Base-by-base conservation (phyloP, 495 filamentous ascomycete species). In the Pyrenula aspistea region DNA sequence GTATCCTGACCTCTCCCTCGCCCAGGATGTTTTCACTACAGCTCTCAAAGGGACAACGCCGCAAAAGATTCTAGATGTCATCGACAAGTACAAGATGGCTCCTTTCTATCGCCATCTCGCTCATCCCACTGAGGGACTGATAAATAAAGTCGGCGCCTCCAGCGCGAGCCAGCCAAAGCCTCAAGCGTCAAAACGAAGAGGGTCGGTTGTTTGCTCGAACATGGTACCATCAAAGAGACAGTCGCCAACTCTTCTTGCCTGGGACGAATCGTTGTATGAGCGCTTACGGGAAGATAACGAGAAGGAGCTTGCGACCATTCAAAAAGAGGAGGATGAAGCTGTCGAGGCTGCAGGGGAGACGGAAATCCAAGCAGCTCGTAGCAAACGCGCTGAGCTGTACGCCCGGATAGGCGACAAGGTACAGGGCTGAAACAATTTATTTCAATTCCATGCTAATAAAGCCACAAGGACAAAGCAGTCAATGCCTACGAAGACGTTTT, bases 11-110 rank as follows among this genome's bases (percentile, higher is more conserved):
- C 87, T 98, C 67, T 77, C 86, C 63, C 83, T 98, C 67, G 84
- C 93, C 62, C 94, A 97, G 78, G 84, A 95, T 73, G 91, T 98
- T 75, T 98, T 98, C 80, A 89, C 88, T 68, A 79, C 96, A 74
- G 91, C 89, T 63, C 73, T 81, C 56, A 85, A 85, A 68, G 83
- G 95, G 71, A 70, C 81, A 11, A 84, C 89, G 22, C 74, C 90
- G 66, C 87, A 91, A 72, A 82, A 83, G 62, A 79, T 98, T 55
- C 90, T 95, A 79, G 84, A 95, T 83, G 94, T 83, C 63, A 96
- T 98, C 73, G 75, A 71, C 56, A 89, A 95, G 70, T 77, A 93
- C 65, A 94, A 95, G 74, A 96, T 97, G 89, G 93, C 94, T 42
- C 92, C 93, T 15, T 82, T 97, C 24, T 98, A 98, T 72, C 85